Evolutionary conservation across 495 filamentous ascomycete species (phyloP).

Genomic region (Podospora pseudopauciseta): DNA sequence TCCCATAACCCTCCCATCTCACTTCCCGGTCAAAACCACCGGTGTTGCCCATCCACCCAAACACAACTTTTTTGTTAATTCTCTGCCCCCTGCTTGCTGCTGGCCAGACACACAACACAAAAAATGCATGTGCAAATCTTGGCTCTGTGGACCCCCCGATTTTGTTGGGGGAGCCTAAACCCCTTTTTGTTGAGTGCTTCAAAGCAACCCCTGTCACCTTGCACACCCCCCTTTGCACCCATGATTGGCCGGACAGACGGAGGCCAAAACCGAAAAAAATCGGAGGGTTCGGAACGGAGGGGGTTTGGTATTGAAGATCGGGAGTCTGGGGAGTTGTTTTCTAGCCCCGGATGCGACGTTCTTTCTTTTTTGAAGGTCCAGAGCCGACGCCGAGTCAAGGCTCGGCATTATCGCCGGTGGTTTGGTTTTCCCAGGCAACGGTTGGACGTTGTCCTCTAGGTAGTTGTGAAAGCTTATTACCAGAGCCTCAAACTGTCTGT

Average conservation of each 20-base stretch:
- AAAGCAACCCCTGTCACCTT: not conserved
- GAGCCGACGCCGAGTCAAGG: not conserved
- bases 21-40: not conserved
- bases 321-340: not conserved
- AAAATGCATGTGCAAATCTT: slow-evolving; percentile 4
- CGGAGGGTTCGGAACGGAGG: not conserved
- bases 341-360: not conserved
- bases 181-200: slow-evolving; percentile 19
- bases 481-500: not conserved
- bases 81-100: not conserved
- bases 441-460: not conserved
- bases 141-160: not conserved
- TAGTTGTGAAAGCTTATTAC: not conserved
- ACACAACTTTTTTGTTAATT: not conserved
- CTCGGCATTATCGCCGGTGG: not conserved
- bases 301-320: not conserved
- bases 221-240: not conserved
- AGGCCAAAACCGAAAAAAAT: not conserved
- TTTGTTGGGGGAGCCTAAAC: slow-evolving; percentile 22
- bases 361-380: not conserved
- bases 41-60: not conserved
- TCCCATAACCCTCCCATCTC: not conserved
- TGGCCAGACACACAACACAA: not conserved
- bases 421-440: not conserved
- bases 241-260: not conserved